Evolutionary conservation across 441 rosid genomes (phyloP).

Genomic region (Populus hybrid): DNA sequence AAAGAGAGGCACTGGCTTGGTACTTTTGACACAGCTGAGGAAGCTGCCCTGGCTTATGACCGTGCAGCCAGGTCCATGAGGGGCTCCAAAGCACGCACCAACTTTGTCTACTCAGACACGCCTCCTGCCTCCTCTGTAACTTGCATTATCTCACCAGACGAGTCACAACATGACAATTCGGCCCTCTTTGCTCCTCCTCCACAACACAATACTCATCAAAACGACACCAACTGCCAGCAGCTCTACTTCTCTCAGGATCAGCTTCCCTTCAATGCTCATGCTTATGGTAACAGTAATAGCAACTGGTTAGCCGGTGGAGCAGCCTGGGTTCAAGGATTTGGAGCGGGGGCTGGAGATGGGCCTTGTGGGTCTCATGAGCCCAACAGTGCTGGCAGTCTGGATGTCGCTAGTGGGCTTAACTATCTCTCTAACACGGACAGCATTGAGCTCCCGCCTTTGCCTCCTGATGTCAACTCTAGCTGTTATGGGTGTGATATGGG

Average conservation of each 20-base stretch:
- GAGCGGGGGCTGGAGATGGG: neutral
- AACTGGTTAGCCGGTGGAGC: neutral
- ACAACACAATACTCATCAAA: conserved; percentile 14
- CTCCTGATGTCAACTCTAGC: conserved; percentile 50
- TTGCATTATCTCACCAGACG: conserved; percentile 75
- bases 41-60: conserved; percentile 85
- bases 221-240: conserved; percentile 22
- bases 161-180: conserved; percentile 44
- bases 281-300: neutral
- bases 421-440: conserved; percentile 19
- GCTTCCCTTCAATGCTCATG: conserved; percentile 6
- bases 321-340: neutral
- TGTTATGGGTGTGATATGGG: conserved; percentile 35
- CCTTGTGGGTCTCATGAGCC: conserved; percentile 30
- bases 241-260: conserved; percentile 27
- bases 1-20: conserved; percentile 74
- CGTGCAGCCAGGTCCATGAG: conserved; percentile 80
- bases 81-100: conserved; percentile 75
- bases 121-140: conserved; percentile 77
- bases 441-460: conserved; percentile 74
- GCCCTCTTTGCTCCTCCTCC: conserved; percentile 33
- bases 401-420: conserved; percentile 9
- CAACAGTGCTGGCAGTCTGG: conserved; percentile 19
- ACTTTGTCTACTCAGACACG: conserved; percentile 85
- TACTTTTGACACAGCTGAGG: conserved; percentile 61